Conservation (phyloP, 1,284 basidiomycete genomes). For the Boletus mariae region DNA sequence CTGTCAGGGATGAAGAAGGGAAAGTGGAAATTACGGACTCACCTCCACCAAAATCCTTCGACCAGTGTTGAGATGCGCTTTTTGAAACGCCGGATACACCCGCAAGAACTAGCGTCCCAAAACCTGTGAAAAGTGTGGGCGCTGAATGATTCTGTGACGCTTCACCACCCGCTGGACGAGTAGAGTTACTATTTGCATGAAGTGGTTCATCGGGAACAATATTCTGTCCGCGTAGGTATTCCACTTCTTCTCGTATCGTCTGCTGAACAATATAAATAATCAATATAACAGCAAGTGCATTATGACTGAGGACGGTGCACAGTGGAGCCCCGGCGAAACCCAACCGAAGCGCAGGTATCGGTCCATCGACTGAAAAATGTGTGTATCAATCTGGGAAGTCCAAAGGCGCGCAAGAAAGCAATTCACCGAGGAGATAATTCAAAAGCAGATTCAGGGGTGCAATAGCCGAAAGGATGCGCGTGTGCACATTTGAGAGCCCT, state of each 20-base stretch:
- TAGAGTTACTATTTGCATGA: not conserved
- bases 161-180: not conserved
- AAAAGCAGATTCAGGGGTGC: conserved; percentile 26
- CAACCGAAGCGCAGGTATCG: conserved; percentile 27
- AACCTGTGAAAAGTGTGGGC: conserved; percentile 14
- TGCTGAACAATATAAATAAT: conserved; percentile 24
- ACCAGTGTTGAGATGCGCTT: conserved; percentile 30
- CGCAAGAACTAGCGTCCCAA: conserved; percentile 16
- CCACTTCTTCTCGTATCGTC: conserved; percentile 20
- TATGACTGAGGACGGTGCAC: conserved; percentile 30
- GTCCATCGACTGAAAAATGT: conserved; percentile 21
- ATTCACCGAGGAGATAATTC: conserved; percentile 29
- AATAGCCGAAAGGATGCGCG: conserved; percentile 21
- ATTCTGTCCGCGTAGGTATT: conserved; percentile 15
- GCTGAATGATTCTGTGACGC: conserved; percentile 1
- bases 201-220: conserved; percentile 10
- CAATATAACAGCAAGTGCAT: conserved; percentile 17
- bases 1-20: conserved; percentile 7
- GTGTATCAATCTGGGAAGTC: not conserved
- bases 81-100: conserved; percentile 22
- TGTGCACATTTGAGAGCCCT: conserved; percentile 25
- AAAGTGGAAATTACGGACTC: conserved; percentile 5
- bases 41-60: conserved; percentile 30
- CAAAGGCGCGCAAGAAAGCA: not conserved
- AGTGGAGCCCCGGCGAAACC: conserved; percentile 28